Conservation (phyloP, 1,139 yeast species). For the Blastobotrys indianensis region DNA sequence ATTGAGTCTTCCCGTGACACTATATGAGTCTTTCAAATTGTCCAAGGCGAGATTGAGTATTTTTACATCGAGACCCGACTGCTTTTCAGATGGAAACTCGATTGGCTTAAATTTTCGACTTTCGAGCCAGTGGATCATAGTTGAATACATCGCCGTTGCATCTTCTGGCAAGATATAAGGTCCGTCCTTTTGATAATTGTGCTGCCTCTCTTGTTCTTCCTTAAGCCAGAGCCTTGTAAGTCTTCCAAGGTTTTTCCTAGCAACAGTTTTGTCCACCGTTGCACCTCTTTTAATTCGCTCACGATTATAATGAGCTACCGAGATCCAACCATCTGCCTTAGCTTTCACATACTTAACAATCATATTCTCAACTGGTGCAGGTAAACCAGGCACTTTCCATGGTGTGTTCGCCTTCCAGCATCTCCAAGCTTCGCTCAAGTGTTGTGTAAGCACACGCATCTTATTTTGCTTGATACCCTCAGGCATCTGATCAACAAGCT, state of each 20-base stretch:
- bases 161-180: constrained; percentile 83
- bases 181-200: constrained; percentile 73
- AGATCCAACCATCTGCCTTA: constrained; percentile 95
- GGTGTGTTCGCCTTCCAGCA: constrained; percentile 99
- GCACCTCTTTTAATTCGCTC: constrained; percentile 84
- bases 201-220: constrained; percentile 86
- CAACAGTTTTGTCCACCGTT: constrained; percentile 89
- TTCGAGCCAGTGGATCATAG: constrained; percentile 93
- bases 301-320: constrained; percentile 87
- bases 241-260: constrained; percentile 87
- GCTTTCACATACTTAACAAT: constrained; percentile 88
- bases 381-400: constrained; percentile 97
- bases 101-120: constrained; percentile 77
- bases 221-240: constrained; percentile 89
- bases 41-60: constrained; percentile 84
- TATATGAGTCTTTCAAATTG: constrained; percentile 73
- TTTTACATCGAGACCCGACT: constrained; percentile 61
- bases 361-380: constrained; percentile 80
- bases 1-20: constrained; percentile 78
- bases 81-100: constrained; percentile 91
- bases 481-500: constrained; percentile 94
- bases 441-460: constrained; percentile 84
- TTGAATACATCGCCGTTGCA: constrained; percentile 79
- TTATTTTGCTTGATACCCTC: constrained; percentile 87
- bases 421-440: constrained; percentile 97